Evolutionary conservation across 2,329 filamentous ascomycete species (phyloP).

Genomic region (Ambrosiella cleistominuta): DNA sequence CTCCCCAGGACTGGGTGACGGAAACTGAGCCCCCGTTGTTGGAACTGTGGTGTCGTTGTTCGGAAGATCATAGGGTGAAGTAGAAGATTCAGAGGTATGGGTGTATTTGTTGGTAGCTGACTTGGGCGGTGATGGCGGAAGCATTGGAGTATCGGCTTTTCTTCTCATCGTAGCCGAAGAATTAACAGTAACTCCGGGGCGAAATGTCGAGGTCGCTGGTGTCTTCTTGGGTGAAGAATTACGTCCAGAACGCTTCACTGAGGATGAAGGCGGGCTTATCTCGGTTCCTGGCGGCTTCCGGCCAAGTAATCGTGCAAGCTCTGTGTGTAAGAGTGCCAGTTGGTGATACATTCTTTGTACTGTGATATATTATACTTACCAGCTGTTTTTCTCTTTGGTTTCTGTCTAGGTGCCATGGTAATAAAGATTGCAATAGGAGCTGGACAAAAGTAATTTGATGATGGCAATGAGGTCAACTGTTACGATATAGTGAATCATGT

Average conservation of each 20-base stretch:
- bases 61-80: not conserved
- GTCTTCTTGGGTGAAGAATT: not conserved
- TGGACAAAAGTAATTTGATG: too few species aligned
- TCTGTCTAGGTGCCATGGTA: constrained; percentile 7
- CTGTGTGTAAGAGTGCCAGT: not conserved
- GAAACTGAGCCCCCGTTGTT: not conserved
- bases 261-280: not conserved
- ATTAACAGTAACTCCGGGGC: not conserved
- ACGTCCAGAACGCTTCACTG: not conserved
- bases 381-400: constrained; percentile 5
- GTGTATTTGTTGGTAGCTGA: not conserved
- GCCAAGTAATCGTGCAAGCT: not conserved
- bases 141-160: not conserved
- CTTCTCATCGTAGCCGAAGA: not conserved
- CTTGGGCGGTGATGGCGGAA: not conserved
- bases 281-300: not conserved
- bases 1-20: not conserved
- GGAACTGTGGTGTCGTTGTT: not conserved
- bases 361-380: constrained; percentile 2
- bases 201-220: not conserved
- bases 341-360: not conserved
- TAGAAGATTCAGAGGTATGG: not conserved
- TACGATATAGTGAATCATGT: too few species aligned
- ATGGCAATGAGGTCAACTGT: too few species aligned
- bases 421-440: not conserved